Conservation (phyloP, 2,329 filamentous ascomycete genomes). For the Tolypocladium album region DNA sequence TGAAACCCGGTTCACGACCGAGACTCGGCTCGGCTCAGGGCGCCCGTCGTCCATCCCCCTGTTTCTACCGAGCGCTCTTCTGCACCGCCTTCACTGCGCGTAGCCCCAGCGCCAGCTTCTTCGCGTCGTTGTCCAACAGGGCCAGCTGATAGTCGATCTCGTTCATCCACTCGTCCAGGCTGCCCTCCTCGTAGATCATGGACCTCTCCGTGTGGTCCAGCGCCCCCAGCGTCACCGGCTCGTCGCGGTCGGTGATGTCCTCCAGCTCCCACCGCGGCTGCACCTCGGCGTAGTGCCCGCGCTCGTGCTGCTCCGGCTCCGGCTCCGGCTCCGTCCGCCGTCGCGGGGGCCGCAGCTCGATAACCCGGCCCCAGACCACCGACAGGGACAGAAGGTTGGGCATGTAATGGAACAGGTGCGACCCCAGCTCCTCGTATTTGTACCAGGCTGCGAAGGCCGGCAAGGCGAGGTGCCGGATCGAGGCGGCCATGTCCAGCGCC, state of each 20-base stretch:
- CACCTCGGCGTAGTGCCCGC: neutral
- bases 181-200: conserved; percentile 5
- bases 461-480: conserved; percentile 11
- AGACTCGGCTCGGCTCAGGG: neutral
- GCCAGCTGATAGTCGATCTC: conserved; percentile 6
- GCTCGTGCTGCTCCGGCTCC: neutral
- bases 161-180: conserved; percentile 7
- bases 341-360: neutral
- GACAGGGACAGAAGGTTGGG: conserved; percentile 9
- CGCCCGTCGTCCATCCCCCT: neutral
- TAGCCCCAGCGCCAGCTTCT: conserved; percentile 3
- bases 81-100: conserved; percentile 1
- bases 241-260: neutral
- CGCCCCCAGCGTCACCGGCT: conserved; percentile 7
- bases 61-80: neutral
- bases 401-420: conserved; percentile 4
- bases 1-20: neutral
- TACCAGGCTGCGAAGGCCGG: conserved; percentile 15
- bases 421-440: conserved; percentile 7
- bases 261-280: conserved; percentile 6
- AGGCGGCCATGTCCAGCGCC: conserved; percentile 1
- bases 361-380: conserved; percentile 12
- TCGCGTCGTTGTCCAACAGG: neutral
- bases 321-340: neutral
- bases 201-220: conserved; percentile 1